A percentile compares a stretch with the other conserved stretches of the same genome.
These are phyloP conservation scores for Cordia subcordata DNA, from an alignment of 257 asterid species.

Conservation along the genomic window DNA sequence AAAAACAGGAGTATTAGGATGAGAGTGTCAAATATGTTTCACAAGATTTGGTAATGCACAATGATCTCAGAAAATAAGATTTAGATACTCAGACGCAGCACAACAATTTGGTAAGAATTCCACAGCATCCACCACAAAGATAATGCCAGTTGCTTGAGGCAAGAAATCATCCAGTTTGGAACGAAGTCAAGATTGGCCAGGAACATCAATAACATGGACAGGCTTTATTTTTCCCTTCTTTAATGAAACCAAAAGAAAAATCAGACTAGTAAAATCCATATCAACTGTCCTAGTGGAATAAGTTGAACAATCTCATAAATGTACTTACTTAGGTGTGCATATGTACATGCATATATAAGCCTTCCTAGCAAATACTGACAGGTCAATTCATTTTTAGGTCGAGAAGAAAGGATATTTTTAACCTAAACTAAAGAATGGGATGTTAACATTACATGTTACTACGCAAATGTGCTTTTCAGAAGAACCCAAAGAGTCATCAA, in stretches of 20 bases:
- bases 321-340: neutral
- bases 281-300: neutral
- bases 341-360: neutral
- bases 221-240: conserved; percentile 70
- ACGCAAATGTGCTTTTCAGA: no score
- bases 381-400: neutral
- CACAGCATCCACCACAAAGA: conserved; percentile 76
- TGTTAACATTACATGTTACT: no score
- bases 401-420: neutral
- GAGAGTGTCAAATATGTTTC: neutral
- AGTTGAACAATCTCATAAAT: neutral
- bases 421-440: no score
- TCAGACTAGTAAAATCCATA: neutral
- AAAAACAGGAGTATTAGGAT: conserved; percentile 4
- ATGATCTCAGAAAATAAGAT: neutral
- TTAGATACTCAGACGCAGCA: conserved; percentile 71
- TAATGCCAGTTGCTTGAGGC: conserved; percentile 67
- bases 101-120: conserved; percentile 76
- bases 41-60: neutral
- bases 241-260: conserved; percentile 9
- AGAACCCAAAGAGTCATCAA: neutral
- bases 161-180: conserved; percentile 69
- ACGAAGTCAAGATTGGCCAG: conserved; percentile 83
- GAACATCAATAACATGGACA: conserved; percentile 76
- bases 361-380: neutral